Base-by-base conservation (phyloP, 345 rosid species). In the Populus ilicifolia region DNA sequence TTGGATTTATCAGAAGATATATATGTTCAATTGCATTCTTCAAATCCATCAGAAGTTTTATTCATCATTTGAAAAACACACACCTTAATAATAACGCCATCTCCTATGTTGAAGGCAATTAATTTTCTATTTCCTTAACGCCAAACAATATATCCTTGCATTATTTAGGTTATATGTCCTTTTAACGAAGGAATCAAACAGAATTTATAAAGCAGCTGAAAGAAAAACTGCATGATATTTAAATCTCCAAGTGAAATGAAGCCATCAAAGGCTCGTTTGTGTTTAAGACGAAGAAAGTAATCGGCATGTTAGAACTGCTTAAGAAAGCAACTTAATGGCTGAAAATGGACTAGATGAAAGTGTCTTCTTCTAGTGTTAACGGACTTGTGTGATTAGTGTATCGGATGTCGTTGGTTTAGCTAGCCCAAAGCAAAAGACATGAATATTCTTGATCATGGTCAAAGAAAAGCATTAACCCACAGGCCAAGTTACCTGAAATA, bases 381-480 rank as follows among this genome's bases (percentile, higher is more conserved):
- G 38, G 39, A 1, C 21, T 12, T 39, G 18, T 6, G 16, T 62
- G 48, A 8, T 25, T 75, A 21, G 23, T 20, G 30, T 1, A 50
- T 17, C 4, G 4, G 43, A 46, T 46, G 17, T 44, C 23, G n/a
- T 18, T 43, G 50, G 72, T 65, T 75, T 70, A 65, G 46, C 83
- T 70, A 69, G 38, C 83, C 81, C 76, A 67, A 29, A 35, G 70
- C 66, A 74, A 74, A 85, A 80, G 88, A 63, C 72, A 78, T 79
- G 86, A 41, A 83, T 83, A 77, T 83, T 81, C 86, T 81, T 78
- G 77, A 61, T 62, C 41, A 80, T 46, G 61, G 69, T 81, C 77
- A 85, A 78, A 85, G 89, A 69, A 87, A 87, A 84, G 90, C 43
- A 83, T 80, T 87, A 70, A 73, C 80, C 75, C 29, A 21, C 25